Evolutionary conservation across 257 asterid species (phyloP), one percentile per base, ranked within the genome.

Genomic region (Scutellaria minor): DNA sequence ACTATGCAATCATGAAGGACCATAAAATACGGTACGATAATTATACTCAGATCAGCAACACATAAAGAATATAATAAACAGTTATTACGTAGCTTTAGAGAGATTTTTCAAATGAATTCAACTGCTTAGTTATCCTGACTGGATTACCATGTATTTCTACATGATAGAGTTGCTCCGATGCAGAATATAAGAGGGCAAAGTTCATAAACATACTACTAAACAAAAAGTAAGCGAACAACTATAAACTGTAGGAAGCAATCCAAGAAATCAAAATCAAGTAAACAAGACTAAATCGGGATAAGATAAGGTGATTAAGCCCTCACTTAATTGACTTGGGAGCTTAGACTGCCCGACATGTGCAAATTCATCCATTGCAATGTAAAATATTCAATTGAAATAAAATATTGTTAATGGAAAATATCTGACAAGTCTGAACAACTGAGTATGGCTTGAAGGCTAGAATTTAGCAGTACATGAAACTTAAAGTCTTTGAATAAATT

Each of bases 401-500:
- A 51, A 56, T 37, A 11, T 53, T 0, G 5, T 71, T 60, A 60
- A 7, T 45, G 44, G 51, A 39, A 15, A 20, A 52, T 9, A 6
- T 40, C 62, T 42, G 37, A 56, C 40, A 54, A 52, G 37, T 61
- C 73, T 53, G 22, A 52, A 73, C 52, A 74, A 68, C 46, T 69
- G 76, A 12, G 41, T 52, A 41, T 37, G 54, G 72, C 45, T 22
- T 53, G 51, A 67, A 15, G 50, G 65, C 48, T 56, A 42, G 65
- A 65, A 69, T 40, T 64, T 27, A 47, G 68, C 46, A 53, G 52
- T 57, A 71, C 15, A 70, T 24, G 27, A 60, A 72, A 74, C 10
- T 39, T 63, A 14, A 37, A 55, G 66, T 64, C 14, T 68, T 45
- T 13, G 52, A 72, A 53, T 45, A 58, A 15, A 52, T 40, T 31